Base-by-base conservation (phyloP, 2,329 filamentous ascomycete genomes). In the Talaromyces rugulosus region DNA sequence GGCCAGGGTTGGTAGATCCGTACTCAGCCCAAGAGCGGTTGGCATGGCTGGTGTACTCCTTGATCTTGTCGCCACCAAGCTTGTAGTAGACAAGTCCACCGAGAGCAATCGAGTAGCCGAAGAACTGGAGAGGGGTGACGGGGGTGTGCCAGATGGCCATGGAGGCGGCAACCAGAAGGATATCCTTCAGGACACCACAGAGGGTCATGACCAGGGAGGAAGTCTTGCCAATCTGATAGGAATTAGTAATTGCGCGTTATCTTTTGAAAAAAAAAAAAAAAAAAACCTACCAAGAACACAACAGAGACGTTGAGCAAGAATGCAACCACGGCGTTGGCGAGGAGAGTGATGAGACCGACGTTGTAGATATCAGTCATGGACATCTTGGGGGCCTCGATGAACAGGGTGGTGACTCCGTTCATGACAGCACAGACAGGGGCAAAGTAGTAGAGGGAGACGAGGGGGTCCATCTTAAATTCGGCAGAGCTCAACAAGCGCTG, bases 371-470 rank as follows among this genome's bases (percentile, higher is more conserved):
- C 87, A 51, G 78, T 83, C 77, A 87, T 82, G 54, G 85, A 82
- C 77, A 96, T 86, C 42, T 73, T 80, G 40, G 85, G 85, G 2
- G 89, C 74, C 77, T 96, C 91, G n/a, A 86, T 80, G 67, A 89
- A 80, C 62, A 91, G 74, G 64, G 89, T 86, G 36, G 91, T 86
- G 42, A 89, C 68, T 61, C 89, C 80, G 78, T 96, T 96, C 87
- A 92, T 92, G 69, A 88, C 77, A 56, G 90, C 89, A 77, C 91
- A 96, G 56, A 92, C 87, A 5, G 91, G 91, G 0, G 91, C 92
- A 72, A 91, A 96, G 81, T 96, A 96, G 83, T 96, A 96, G 27
- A 96, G 84, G 34, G 90, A 91, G 64, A 95, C 91, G 40, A 96
- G 83, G 40, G 91, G 91, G 71, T 95, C 90, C 91, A 96, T 95